Base-by-base conservation (phyloP, 352 stramenopile species). In the Phytopythium kandeliae region DNA sequence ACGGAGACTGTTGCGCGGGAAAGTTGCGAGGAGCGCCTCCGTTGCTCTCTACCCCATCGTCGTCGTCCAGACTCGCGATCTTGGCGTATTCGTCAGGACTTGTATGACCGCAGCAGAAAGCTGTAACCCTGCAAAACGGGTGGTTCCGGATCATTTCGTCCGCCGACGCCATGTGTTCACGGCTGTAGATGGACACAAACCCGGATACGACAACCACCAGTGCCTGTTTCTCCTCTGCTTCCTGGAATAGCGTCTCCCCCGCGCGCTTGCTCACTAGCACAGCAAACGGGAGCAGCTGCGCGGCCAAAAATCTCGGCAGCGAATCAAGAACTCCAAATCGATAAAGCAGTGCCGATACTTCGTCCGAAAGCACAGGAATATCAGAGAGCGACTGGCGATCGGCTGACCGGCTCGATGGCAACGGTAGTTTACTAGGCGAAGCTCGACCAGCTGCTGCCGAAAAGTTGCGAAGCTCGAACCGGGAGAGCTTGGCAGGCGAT, bases 101-200 rank as follows among this genome's bases (percentile, higher is more conserved):
- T 3, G 22, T 68, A 13, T 71, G 66, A 33, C 63, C 67, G 7
- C 55, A 55, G 24, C 42, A 50, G 48, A 79, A 79, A 3, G 60
- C 54, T 1, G 37, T 25, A 22, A 78, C 82, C 3, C 67, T 53
- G 40, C 76, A 87, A 41, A 87, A 85, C 4, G 71, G 47, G 55
- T 87, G 76, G 0, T 72, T 60, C 25, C 75, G 67, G 22, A 87
- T 79, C 76, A 87, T 85, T 19, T 85, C 76, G 24, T 74, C 41
- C 8, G 71, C 71, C n/a, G 61, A 58, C 2, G 63, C 60, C 61
- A 84, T 78, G 53, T 83, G 60, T 24, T 87, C 74, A n/a, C 80
- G 58, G 16, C 73, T 83, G 52, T 85, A 87, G 12, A 87, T 70
- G 9, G 69, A 72, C 17, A 84, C 17, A 26, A 84, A 85, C 2